Evolutionary conservation across 2,329 filamentous ascomycete species (phyloP), one percentile per base, ranked within the genome.

Genomic region (Saccharata proteae): DNA sequence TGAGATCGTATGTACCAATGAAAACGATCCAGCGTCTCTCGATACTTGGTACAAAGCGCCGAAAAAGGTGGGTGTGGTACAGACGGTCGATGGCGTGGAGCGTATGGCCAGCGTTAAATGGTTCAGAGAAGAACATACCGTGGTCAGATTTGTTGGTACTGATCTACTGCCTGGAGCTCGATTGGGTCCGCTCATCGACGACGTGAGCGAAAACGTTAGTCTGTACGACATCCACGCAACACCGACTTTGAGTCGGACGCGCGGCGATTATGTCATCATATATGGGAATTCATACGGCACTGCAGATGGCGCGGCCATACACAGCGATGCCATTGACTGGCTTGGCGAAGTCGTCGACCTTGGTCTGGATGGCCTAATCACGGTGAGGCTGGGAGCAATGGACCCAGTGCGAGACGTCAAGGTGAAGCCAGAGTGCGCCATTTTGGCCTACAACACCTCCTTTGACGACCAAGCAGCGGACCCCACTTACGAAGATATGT

Each of bases 291-390:
- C n/a, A 8, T 9, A 10, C 6, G 17, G 16, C n/a, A 7, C 12
- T 7, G 12, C 6, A 9, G 16, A 12, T 22, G 11, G 12, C n/a
- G 6, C n/a, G n/a, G 9, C 16, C 6, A 6, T 7, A n/a, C n/a
- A n/a, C n/a, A n/a, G n/a, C 19, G 34, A 34, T 20, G 45, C 43
- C 0, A 47, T 53, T 5, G 57, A 65, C 21, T 75, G 71, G 64
- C 55, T 74, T 33, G 71, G 71, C 12, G 67, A 73, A 43, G 60
- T 76, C 3, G 55, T 73, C 13, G 64, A 69, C 28, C 52, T 70
- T 3, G 59, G 61, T 9, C 44, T 67, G 3, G 65, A 74, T 43
- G 71, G 71, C 2, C 55, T 53, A 5, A 46, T 71, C 7, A 64
- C 61, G 1, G 57, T 76, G 16, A 60, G 71, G n/a, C 51, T 75